Percentiles rank a stretch among this genome's conserved stretches.
Conservation (phyloP, 371 early-diverging fungal species). For the Batrachochytrium dendrobatidis region DNA sequence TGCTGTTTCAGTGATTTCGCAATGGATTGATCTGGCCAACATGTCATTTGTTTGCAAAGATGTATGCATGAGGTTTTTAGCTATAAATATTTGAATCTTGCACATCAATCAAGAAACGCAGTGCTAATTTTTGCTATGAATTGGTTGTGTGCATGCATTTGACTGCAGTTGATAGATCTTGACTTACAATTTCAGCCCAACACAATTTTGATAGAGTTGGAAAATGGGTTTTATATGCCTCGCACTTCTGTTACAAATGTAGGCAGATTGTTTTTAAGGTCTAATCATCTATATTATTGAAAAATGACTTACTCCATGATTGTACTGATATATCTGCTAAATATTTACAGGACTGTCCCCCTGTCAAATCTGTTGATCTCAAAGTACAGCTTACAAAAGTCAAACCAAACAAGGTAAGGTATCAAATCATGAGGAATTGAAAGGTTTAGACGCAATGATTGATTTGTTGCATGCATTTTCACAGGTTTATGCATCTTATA, state of each 20-base stretch:
- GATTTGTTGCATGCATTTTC: background rate
- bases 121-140: background rate
- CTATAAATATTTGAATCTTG: too few relatives aligned
- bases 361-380: background rate
- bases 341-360: background rate
- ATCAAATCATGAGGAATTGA: background rate
- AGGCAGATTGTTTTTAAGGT: constrained; percentile 12
- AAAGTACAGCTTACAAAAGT: constrained; percentile 11
- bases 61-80: too few relatives aligned
- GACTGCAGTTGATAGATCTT: constrained; percentile 19
- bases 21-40: background rate
- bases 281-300: too few relatives aligned
- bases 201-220: constrained; percentile 44
- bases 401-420: background rate
- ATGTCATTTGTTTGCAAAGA: background rate
- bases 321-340: too few relatives aligned
- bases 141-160: background rate
- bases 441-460: background rate
- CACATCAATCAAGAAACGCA: background rate
- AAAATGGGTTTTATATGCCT: constrained; percentile 51
- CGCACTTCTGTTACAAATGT: constrained; percentile 23
- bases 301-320: too few relatives aligned
- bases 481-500: background rate
- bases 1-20: background rate
- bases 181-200: constrained; percentile 44